These are phyloP conservation scores for Monarda citriodora DNA, from an alignment of 305 asterid species.

Conservation along the genomic window DNA sequence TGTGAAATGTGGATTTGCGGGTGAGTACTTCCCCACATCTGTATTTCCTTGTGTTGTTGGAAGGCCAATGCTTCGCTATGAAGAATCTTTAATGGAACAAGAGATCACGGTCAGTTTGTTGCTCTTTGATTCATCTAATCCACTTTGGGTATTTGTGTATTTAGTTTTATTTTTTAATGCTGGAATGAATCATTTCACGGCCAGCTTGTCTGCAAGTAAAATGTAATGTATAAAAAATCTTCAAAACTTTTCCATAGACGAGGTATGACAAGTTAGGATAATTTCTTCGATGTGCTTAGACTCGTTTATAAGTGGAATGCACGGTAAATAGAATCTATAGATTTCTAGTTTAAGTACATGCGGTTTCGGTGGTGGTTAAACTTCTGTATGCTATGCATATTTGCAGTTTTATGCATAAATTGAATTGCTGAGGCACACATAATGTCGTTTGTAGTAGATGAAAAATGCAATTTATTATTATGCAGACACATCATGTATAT, in stretches of 20 bases:
- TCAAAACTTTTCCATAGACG: background rate
- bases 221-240: background rate
- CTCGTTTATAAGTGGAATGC: too few relatives aligned
- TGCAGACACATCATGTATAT: too few relatives aligned
- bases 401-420: too few relatives aligned
- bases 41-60: conserved; percentile 98
- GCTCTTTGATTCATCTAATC: conserved; percentile 15
- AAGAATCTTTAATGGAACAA: conserved; percentile 97
- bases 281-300: background rate
- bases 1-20: conserved; percentile 97
- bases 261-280: background rate
- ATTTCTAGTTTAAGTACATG: too few relatives aligned
- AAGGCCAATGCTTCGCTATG: conserved; percentile 96
- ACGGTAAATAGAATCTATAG: too few relatives aligned
- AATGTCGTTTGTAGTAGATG: too few relatives aligned
- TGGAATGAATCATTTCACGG: background rate
- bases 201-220: background rate
- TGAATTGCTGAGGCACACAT: too few relatives aligned
- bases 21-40: conserved; percentile 94
- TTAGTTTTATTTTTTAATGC: conserved; percentile 1
- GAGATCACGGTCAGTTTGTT: conserved; percentile 68
- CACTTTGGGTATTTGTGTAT: background rate
- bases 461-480: too few relatives aligned
- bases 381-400: too few relatives aligned
- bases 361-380: too few relatives aligned